A percentile compares a stretch with the other conserved stretches of the same genome.
phyloP scores from a whole-genome alignment of 208 protist genomes.

The Leishmania arabica region DNA sequence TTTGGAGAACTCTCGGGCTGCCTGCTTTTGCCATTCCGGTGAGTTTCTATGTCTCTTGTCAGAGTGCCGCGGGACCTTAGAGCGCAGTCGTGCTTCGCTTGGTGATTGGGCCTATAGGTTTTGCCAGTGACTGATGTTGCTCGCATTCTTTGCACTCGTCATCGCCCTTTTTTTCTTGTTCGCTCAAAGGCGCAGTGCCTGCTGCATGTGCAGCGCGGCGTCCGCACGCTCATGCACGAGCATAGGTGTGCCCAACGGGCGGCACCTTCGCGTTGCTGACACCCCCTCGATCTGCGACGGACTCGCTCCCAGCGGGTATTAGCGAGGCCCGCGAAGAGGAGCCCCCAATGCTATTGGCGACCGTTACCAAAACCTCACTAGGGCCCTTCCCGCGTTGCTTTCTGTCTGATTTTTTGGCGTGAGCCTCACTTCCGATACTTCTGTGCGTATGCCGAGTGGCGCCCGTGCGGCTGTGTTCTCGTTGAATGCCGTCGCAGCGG shows the following conservation, averaged over 20 bases:
- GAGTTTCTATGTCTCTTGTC: background rate
- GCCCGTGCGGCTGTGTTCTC: background rate
- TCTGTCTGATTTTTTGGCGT: background rate
- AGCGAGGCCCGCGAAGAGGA: background rate
- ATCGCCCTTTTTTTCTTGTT: background rate
- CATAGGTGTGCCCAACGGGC: background rate
- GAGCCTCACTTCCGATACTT: background rate
- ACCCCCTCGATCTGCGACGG: background rate
- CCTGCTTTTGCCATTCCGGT: background rate
- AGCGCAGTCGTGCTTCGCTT: background rate
- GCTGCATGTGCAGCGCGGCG: background rate
- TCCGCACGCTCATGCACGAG: background rate
- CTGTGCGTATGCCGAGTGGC: background rate
- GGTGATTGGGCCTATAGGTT: no score
- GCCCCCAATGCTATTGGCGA: background rate
- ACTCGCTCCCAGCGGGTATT: background rate
- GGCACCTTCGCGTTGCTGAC: background rate
- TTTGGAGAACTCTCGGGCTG: background rate
- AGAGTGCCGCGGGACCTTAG: background rate
- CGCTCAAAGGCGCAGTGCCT: background rate
- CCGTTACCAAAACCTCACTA: background rate
- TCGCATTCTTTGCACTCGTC: no score
- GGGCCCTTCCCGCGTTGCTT: background rate
- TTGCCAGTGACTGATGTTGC: background rate
- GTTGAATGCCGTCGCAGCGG: background rate